Conservation (phyloP, 1,139 yeast species). For the Blastobotrys arbuscula region DNA sequence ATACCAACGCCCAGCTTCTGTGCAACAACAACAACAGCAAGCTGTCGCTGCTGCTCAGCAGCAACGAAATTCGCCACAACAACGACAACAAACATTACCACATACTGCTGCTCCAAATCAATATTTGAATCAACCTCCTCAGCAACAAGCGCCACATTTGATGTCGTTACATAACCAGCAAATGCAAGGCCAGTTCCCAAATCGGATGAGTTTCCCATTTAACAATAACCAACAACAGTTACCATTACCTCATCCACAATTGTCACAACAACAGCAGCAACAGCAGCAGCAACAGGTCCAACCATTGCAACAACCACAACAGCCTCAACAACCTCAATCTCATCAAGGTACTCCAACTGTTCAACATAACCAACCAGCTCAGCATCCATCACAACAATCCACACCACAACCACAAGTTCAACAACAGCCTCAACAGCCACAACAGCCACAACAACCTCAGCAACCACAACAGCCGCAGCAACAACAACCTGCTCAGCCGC, state of each 20-base stretch:
- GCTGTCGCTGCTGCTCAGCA: conserved; percentile 1
- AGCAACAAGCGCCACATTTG: background rate
- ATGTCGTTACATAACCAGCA: conserved; percentile 7
- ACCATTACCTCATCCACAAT: conserved; percentile 7
- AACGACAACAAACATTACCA: conserved; percentile 1
- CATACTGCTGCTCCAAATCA: background rate
- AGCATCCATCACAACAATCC: conserved; percentile 8
- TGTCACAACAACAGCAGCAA: conserved; percentile 10
- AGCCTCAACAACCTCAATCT: conserved; percentile 7
- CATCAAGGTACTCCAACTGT: conserved; percentile 7
- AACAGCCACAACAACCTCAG: conserved; percentile 11
- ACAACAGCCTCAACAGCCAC: conserved; percentile 10
- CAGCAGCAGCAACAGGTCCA: conserved; percentile 9
- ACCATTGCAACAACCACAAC: conserved; percentile 11
- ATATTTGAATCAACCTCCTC: background rate
- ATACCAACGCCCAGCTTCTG: conserved; percentile 2
- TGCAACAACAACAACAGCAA: conserved; percentile 1
- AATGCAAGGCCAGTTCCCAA: conserved; percentile 5
- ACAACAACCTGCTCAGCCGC: conserved; percentile 12
- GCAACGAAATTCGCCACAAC: conserved; percentile 3
- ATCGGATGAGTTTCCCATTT: background rate
- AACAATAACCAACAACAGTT: conserved; percentile 8
- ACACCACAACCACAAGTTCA: conserved; percentile 10
- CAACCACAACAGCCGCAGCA: conserved; percentile 12
- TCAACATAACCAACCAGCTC: conserved; percentile 8